These are phyloP conservation scores for Cyclostephanos tholiformis DNA, from an alignment of 108 stramenopile species.

Conservation along the genomic window DNA sequence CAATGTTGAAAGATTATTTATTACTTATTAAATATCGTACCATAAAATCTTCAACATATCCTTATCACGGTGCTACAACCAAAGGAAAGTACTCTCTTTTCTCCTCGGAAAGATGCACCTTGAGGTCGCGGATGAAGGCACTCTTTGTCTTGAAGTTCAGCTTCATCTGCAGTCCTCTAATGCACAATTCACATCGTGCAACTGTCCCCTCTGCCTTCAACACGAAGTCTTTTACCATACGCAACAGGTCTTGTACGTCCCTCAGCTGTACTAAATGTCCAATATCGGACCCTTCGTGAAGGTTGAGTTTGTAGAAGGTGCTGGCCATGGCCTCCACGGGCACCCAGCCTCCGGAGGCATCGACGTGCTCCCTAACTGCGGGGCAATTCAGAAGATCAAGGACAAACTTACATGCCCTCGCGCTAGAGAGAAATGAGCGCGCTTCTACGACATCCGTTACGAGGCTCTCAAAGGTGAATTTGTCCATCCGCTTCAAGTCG, in stretches of 20 bases:
- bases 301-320: conserved; percentile 35
- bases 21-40: too few relatives aligned
- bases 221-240: conserved; percentile 20
- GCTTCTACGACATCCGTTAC: conserved; percentile 50
- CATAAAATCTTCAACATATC: too few relatives aligned
- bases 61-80: neutral
- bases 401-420: conserved; percentile 53
- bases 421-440: conserved; percentile 39
- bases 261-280: conserved; percentile 38
- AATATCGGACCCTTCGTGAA: conserved; percentile 26
- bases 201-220: conserved; percentile 16
- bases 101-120: conserved; percentile 34
- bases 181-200: conserved; percentile 24
- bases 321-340: conserved; percentile 41
- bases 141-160: conserved; percentile 26
- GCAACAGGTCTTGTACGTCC: conserved; percentile 19
- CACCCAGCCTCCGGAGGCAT: conserved; percentile 47
- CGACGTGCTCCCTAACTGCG: conserved; percentile 49
- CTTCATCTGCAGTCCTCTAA: conserved; percentile 30
- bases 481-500: conserved; percentile 20
- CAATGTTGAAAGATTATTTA: too few relatives aligned
- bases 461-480: conserved; percentile 34
- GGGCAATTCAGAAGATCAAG: conserved; percentile 50
- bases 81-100: conserved; percentile 38
- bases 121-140: conserved; percentile 14